These are phyloP conservation scores for Clavariopsis aquatica DNA, from an alignment of 495 filamentous ascomycete species.

Conservation along the genomic window DNA sequence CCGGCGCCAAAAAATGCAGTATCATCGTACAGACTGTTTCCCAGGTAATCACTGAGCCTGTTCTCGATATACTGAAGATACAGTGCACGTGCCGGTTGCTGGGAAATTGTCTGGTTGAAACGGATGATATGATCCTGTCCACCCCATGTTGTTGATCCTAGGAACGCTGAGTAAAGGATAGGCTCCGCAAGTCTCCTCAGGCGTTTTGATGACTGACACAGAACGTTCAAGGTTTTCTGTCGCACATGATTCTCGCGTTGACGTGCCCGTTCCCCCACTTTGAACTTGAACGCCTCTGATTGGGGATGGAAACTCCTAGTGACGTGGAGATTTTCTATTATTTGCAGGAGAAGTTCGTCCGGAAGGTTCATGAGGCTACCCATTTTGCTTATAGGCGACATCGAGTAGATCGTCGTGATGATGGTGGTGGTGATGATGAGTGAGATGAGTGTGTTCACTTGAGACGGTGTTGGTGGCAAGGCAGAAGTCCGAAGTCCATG, in stretches of 20 bases:
- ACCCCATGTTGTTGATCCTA: background rate
- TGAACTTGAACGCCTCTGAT: conserved; percentile 8
- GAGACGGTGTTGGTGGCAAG: background rate
- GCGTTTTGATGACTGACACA: conserved; percentile 3
- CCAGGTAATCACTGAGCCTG: conserved; percentile 11
- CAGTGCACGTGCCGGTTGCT: background rate
- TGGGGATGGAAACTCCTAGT: conserved; percentile 6
- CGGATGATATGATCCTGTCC: background rate
- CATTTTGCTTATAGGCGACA: background rate
- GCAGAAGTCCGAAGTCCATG: background rate
- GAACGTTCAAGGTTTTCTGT: conserved; percentile 4
- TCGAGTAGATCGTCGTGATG: background rate
- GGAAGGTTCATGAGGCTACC: background rate
- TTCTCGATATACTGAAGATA: conserved; percentile 19
- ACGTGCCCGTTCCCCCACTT: background rate
- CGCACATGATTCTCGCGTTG: conserved; percentile 20
- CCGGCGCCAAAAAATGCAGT: background rate
- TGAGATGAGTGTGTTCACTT: background rate
- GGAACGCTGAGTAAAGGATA: conserved; percentile 13
- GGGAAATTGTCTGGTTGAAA: conserved; percentile 6
- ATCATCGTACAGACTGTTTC: conserved; percentile 7
- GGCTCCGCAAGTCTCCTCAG: conserved; percentile 11
- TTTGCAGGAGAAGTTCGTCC: conserved; percentile 13
- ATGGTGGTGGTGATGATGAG: background rate
- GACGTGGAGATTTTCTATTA: background rate